Percentiles rank a stretch among this genome's conserved stretches.
Evolutionary conservation across 208 protist species (phyloP).

Genomic region (Trypanosoma melophagium): DNA sequence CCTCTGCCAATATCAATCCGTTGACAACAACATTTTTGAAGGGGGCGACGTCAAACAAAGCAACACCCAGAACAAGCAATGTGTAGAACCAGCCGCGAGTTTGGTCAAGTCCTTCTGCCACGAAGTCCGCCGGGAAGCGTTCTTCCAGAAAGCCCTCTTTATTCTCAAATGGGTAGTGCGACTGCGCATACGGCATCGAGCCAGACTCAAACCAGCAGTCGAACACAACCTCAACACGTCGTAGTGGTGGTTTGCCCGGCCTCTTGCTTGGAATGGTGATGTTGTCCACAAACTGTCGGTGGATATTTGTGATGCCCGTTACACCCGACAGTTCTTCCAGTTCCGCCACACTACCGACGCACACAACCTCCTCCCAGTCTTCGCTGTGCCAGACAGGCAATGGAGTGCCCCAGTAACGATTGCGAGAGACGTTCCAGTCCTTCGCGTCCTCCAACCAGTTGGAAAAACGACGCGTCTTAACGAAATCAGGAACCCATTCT

Average conservation of each 20-base stretch:
- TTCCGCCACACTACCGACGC: slow-evolving; percentile 96
- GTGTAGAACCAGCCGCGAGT: slow-evolving; percentile 99
- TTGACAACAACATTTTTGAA: slow-evolving; percentile 99
- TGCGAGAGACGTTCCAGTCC: slow-evolving; percentile 99
- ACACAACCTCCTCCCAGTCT: slow-evolving; percentile 96
- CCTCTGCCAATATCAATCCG: slow-evolving; percentile 97
- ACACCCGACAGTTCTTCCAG: slow-evolving; percentile 94
- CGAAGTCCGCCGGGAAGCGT: slow-evolving; percentile 99
- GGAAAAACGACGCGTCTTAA: slow-evolving; percentile 98
- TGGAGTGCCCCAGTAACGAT: slow-evolving; percentile 99
- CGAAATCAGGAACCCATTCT: slow-evolving; percentile 98
- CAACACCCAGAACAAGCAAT: slow-evolving; percentile 98
- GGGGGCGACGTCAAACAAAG: slow-evolving; percentile 96
- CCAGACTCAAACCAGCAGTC: slow-evolving; percentile 99
- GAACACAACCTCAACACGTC: slow-evolving; percentile 97
- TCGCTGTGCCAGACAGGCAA: slow-evolving; percentile 98
- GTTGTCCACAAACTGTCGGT: slow-evolving; percentile 97
- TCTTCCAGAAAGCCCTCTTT: slow-evolving; percentile 90
- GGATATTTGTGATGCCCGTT: slow-evolving; percentile 94
- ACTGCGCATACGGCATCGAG: slow-evolving; percentile 99
- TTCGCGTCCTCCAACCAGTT: slow-evolving; percentile 98
- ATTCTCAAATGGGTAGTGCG: slow-evolving; percentile 99
- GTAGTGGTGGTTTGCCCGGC: slow-evolving; percentile 83
- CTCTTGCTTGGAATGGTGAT: slow-evolving; percentile 97
- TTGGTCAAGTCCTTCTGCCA: slow-evolving; percentile 99